phyloP scores from a whole-genome alignment of 768 basidiomycete genomes.

The Bullera alba region DNA sequence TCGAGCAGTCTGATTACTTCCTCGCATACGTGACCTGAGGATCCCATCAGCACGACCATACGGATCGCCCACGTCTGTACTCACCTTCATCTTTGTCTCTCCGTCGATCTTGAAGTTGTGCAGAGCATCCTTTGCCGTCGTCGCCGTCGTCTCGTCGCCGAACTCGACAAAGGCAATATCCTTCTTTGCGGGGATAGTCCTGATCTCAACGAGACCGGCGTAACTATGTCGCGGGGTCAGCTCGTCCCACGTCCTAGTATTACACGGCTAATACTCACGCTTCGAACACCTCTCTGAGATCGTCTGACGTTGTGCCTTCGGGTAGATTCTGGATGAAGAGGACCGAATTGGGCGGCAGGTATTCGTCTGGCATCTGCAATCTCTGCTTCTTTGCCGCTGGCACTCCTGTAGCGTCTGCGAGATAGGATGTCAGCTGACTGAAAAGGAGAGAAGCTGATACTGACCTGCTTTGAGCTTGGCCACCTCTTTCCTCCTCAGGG shows the following conservation, averaged over 20 bases:
- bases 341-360: constrained; percentile 97
- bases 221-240: constrained; percentile 55
- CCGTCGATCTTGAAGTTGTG: constrained; percentile 97
- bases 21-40: constrained; percentile 38
- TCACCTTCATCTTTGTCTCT: constrained; percentile 95
- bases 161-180: constrained; percentile 99
- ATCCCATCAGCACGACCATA: background rate
- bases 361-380: constrained; percentile 99
- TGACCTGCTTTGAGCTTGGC: constrained; percentile 76
- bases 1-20: too few species aligned
- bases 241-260: background rate
- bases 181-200: constrained; percentile 93
- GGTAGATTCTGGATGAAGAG: constrained; percentile 96
- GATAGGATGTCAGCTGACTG: background rate
- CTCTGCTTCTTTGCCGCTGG: constrained; percentile 46
- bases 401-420: constrained; percentile 41
- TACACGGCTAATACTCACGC: constrained; percentile 55
- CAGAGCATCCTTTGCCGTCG: constrained; percentile 85
- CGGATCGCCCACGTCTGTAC: background rate
- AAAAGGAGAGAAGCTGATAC: too few species aligned
- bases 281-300: constrained; percentile 81
- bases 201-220: constrained; percentile 91
- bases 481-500: constrained; percentile 75
- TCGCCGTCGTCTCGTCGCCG: constrained; percentile 82
- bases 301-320: constrained; percentile 84